Evolutionary conservation across 352 stramenopile species (phyloP), one percentile per base, ranked within the genome.

Genomic region (Lagenidium giganteum): DNA sequence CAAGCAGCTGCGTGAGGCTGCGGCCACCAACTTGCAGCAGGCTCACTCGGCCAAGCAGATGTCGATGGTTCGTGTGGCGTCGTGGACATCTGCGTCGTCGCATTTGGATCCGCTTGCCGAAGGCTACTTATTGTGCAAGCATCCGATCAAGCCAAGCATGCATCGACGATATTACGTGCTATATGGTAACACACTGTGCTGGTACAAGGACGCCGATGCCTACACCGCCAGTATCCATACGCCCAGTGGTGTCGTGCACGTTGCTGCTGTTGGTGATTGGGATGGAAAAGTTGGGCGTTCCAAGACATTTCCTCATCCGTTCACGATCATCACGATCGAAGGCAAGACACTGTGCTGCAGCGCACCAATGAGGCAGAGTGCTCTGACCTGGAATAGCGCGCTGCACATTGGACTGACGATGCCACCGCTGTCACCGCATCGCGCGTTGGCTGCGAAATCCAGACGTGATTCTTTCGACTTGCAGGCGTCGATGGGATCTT

Each of bases 81-180:
- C 74, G 7, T 90, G 78, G 78, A 76, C 60, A 12, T 47, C 67
- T 6, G 70, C 55, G 34, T 57, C 63, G 1, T 87, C 79, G 2
- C 73, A 89, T 20, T 48, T 91, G 32, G 76, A 88, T 16, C 64
- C 79, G 5, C 45, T 91, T 4, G 76, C 62, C 0, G 73, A 89
- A 44, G 76, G 79, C 5, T 91, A 91, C 38, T 50, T 91, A 23
- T 57, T 86, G 0, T 80, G 68, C 24, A 83, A 85, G 42, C 74
- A 87, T 24, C 72, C 70, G n/a, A 64, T 61, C 22, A 70, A 78
- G 8, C 65, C 64, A 4, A 64, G 63, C 13, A 86, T 87, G 71
- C 79, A 89, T 25, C 73, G 76, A 1, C 69, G 73, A 23, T 91
- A 91, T 60, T 89, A 83, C 48, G 76, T 91, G 11, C 54, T 91